Base-by-base conservation (phyloP, 106 monocot genomes). In the Acorus gramineus region DNA sequence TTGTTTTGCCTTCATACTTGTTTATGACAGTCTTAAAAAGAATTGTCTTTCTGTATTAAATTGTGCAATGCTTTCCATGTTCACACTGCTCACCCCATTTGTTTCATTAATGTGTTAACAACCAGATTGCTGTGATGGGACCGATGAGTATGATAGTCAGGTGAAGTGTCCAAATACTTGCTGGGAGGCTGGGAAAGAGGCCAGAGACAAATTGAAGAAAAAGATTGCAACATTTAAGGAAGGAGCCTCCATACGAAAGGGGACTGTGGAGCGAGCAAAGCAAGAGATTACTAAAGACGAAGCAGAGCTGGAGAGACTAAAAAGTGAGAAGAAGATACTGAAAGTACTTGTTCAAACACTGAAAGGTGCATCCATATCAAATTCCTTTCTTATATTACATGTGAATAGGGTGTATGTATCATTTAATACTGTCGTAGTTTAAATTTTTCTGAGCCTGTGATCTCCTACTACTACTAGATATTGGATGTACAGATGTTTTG, bases 41-140 rank as follows among this genome's bases (percentile, higher is more conserved):
- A 28, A 28, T 28, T 28, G 28, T 28, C 28, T 0, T 28, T 28
- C 28, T 28, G 28, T 28, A 28, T 28, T 28, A 28, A 28, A 28
- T 28, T 28, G 28, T 28, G 28, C 28, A 28, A 28, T 28, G 28
- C 28, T 28, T 28, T 28, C 28, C 28, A 28, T 28, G 0, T 28
- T 28, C 28, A 28, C 28, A 28, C 1, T 28, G 28, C 28, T 28
- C 28, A 28, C 28, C 28, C 28, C 28, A 28, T 28, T 28, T 28
- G 28, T 28, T 28, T 28, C 28, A 0, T 28, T 28, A 28, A 28
- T 28, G 28, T 28, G 28, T 28, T 28, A 28, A 28, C 28, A 28
- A 28, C 3, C 75, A 99, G 98, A 99, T 84, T 99, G 98, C 56
- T 99, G 98, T 50, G 98, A 99, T 74, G 98, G 98, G 47, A 99